A percentile compares a stretch with the other conserved stretches of the same genome.
These are phyloP conservation scores for Escovopsis sp. DNA, from an alignment of 2,329 filamentous ascomycete genomes.

Conservation along the genomic window DNA sequence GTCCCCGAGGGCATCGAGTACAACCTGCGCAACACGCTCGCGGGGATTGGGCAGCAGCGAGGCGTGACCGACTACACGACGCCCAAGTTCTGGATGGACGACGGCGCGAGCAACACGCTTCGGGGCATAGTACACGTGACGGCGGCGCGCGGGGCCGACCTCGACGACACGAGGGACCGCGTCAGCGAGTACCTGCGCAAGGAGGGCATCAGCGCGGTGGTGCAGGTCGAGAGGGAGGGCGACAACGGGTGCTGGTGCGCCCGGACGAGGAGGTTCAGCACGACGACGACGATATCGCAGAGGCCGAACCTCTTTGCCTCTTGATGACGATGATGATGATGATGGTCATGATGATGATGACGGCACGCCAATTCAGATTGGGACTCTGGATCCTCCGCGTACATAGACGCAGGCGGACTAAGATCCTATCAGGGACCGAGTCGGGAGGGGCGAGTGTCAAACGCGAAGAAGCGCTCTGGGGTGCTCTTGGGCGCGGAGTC, in stretches of 20 bases:
- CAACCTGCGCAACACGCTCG: conserved; percentile 68
- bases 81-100: conserved; percentile 87
- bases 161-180: conserved; percentile 74
- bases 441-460: too few relatives aligned
- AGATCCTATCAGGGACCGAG: too few relatives aligned
- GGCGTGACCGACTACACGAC: conserved; percentile 78
- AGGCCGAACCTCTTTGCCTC: conserved; percentile 16
- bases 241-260: conserved; percentile 50
- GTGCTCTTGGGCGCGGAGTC: too few relatives aligned
- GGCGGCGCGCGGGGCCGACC: conserved; percentile 53
- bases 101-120: conserved; percentile 42
- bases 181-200: conserved; percentile 55
- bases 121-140: conserved; percentile 79
- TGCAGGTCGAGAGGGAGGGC: conserved; percentile 79
- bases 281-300: conserved; percentile 14
- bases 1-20: conserved; percentile 80
- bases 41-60: conserved; percentile 65
- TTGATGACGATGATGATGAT: background rate
- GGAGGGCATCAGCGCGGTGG: conserved; percentile 63
- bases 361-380: background rate
- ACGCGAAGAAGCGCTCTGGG: too few relatives aligned
- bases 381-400: background rate
- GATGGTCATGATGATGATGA: background rate
- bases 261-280: conserved; percentile 13
- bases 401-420: too few relatives aligned